Evolutionary conservation across 2,329 filamentous ascomycete genomes (phyloP).

Genomic region (Penicillium corylophilum): DNA sequence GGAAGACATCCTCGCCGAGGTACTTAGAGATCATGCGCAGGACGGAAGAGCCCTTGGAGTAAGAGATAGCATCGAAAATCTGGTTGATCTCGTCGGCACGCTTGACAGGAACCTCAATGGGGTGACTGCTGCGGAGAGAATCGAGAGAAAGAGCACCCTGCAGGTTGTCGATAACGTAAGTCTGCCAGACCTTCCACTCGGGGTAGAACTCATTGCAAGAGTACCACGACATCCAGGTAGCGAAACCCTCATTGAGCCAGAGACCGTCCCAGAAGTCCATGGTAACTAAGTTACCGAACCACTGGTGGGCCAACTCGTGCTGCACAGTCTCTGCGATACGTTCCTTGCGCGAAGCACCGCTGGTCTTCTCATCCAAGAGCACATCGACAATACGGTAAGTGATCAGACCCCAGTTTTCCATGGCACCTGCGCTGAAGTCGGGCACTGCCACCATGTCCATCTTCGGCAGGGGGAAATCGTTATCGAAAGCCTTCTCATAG

Average conservation of each 20-base stretch:
- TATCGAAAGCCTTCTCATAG: conserved; percentile 93
- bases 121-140: conserved; percentile 89
- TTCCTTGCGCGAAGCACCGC: conserved; percentile 85
- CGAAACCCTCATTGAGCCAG: conserved; percentile 93
- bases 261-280: conserved; percentile 99
- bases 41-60: conserved; percentile 94
- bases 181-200: conserved; percentile 98
- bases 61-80: conserved; percentile 97
- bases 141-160: conserved; percentile 85
- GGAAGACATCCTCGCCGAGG: conserved; percentile 85
- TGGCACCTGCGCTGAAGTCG: conserved; percentile 91
- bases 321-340: conserved; percentile 93
- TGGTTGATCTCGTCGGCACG: conserved; percentile 95
- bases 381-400: conserved; percentile 93
- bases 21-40: conserved; percentile 97
- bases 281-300: conserved; percentile 96
- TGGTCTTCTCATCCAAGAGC: conserved; percentile 86
- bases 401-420: conserved; percentile 98
- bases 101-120: conserved; percentile 95
- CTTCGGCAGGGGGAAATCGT: conserved; percentile 82
- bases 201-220: conserved; percentile 93
- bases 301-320: conserved; percentile 95
- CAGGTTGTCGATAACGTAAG: conserved; percentile 88
- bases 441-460: conserved; percentile 97
- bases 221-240: conserved; percentile 92